phyloP scores from a whole-genome alignment of 2,329 filamentous ascomycete species.

The Cercospora sp. region DNA sequence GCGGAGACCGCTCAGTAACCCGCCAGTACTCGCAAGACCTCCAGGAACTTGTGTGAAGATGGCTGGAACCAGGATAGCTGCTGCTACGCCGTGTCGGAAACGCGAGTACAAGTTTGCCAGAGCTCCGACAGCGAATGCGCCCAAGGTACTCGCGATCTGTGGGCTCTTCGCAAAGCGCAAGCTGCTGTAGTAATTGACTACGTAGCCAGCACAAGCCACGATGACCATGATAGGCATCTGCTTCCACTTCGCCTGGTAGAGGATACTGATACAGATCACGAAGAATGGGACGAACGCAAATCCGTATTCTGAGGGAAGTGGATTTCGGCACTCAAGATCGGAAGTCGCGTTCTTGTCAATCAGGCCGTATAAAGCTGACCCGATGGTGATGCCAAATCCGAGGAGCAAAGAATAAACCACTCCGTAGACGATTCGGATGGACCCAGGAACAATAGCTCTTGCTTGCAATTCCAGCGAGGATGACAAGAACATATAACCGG shows the following conservation, averaged over 20 bases:
- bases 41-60: conserved; percentile 60
- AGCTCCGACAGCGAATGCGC: conserved; percentile 72
- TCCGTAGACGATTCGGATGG: conserved; percentile 53
- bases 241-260: conserved; percentile 78
- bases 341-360: conserved; percentile 50
- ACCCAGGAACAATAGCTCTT: conserved; percentile 49
- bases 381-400: conserved; percentile 54
- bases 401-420: conserved; percentile 56
- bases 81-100: conserved; percentile 73
- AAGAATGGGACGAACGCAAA: conserved; percentile 75
- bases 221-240: conserved; percentile 73
- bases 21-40: conserved; percentile 14
- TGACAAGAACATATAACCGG: conserved; percentile 49
- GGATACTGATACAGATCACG: conserved; percentile 69
- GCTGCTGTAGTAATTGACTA: conserved; percentile 71
- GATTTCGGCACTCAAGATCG: conserved; percentile 44
- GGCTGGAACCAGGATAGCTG: conserved; percentile 79
- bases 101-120: conserved; percentile 77
- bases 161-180: conserved; percentile 66
- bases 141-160: conserved; percentile 74
- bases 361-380: conserved; percentile 50
- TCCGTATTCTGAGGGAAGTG: conserved; percentile 55
- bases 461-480: conserved; percentile 51
- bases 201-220: conserved; percentile 71
- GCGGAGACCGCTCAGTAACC: conserved; percentile 42